Base-by-base conservation (phyloP, 768 basidiomycete species). In the Auricularia sp. region DNA sequence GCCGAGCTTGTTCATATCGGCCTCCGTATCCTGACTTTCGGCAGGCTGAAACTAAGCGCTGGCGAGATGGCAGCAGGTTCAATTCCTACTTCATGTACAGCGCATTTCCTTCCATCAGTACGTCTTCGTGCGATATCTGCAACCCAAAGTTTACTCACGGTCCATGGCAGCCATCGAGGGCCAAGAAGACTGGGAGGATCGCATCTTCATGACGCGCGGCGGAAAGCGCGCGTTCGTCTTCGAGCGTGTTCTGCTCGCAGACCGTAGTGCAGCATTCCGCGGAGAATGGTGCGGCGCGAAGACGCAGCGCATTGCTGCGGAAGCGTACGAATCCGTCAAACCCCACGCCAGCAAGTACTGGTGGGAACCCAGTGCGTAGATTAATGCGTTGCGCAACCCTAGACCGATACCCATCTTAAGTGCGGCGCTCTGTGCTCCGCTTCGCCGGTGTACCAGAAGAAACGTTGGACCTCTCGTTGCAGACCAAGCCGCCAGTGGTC, bases 61-160 rank as follows among this genome's bases (percentile, higher is more conserved):
- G 90, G 89, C 83, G 88, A n/a, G 91, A 93, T 71, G 68, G 72
- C 44, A 89, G 88, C 0, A 84, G 85, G 0, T 90, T 93, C 77
- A 91, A 93, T 70, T 74, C 84, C 14, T 89, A 87, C 68, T 86
- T 92, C 72, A 74, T 93, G 4, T 86, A 87, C 42, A 84, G 86
- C 1, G 86, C 83, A 0, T 89, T 89, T 73, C 91, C 91, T 3
- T 83, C 83, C 1, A 70, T 87, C 10, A 5, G 21, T 61, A 12
- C 34, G 18, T 23, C 36, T 18, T 11, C 2, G n/a, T 11, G 8
- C 11, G 5, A 5, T 34, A 6, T 61, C 0, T 6, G 23, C n/a
- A 18, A 42, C 42, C 21, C 11, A 8, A 11, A 5, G 34, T 11
- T 29, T 61, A 42, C 66, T 70, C 23, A 64, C 18, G 18, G 6